A percentile compares a stretch with the other conserved stretches of the same genome.
Evolutionary conservation across 2,329 filamentous ascomycete species (phyloP).

Genomic region (Scytalidium lignicola): DNA sequence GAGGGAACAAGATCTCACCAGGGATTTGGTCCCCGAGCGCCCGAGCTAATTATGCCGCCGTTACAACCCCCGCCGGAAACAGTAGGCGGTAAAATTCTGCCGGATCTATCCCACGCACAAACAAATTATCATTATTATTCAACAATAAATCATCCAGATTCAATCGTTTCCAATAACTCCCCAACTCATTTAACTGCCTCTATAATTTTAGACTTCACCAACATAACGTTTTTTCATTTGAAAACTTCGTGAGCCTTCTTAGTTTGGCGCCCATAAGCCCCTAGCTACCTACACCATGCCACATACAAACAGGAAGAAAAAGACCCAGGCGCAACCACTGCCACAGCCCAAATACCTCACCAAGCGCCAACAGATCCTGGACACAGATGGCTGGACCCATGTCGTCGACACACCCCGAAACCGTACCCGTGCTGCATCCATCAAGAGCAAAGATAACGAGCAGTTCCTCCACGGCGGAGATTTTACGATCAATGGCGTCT

Average conservation of each 20-base stretch:
- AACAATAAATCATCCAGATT: too few species aligned
- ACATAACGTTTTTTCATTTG: background rate
- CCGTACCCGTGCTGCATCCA: constrained; percentile 1
- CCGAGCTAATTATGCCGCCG: background rate
- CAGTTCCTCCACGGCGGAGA: constrained; percentile 18
- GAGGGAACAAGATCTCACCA: too few species aligned
- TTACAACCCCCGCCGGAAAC: too few species aligned
- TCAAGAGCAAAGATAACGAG: constrained; percentile 5
- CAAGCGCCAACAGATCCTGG: constrained; percentile 24
- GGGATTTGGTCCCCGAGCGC: too few species aligned
- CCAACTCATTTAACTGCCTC: too few species aligned
- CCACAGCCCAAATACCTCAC: constrained; percentile 13
- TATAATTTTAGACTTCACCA: background rate
- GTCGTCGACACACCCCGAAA: constrained; percentile 21
- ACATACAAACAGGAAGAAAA: constrained; percentile 24
- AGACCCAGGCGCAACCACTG: constrained; percentile 2
- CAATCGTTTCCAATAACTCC: too few species aligned
- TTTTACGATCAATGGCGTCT: constrained; percentile 20
- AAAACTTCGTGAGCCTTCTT: background rate
- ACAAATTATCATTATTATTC: too few species aligned
- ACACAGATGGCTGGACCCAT: constrained; percentile 29
- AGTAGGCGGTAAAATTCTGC: too few species aligned
- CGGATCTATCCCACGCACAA: too few species aligned
- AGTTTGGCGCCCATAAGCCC: background rate
- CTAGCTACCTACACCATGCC: constrained; percentile 12